phyloP scores from a whole-genome alignment of 495 filamentous ascomycete genomes.

The Aspergillus ostianus region DNA sequence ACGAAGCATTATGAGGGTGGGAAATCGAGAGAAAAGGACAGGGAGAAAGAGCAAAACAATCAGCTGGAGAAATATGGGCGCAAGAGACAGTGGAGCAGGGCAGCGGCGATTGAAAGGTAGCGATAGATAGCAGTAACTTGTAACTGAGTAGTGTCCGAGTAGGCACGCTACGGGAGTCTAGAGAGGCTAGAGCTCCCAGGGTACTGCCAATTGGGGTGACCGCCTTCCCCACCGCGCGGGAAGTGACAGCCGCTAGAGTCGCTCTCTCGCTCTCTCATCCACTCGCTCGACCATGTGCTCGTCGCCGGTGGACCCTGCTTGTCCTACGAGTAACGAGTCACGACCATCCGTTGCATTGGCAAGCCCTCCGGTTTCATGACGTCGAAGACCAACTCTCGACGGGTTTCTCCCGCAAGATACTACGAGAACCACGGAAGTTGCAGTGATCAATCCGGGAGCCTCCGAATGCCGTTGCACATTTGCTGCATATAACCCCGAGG shows the following conservation, averaged over 20 bases:
- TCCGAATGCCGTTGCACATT: neutral
- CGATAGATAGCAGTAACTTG: no score
- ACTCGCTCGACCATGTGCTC: conserved; percentile 10
- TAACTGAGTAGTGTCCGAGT: no score
- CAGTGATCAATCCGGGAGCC: neutral
- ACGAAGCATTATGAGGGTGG: neutral
- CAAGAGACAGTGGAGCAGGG: no score
- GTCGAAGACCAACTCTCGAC: neutral
- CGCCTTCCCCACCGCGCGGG: neutral
- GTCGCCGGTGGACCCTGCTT: neutral
- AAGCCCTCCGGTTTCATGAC: neutral
- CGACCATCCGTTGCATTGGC: neutral
- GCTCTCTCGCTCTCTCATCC: neutral
- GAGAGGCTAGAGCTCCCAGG: no score
- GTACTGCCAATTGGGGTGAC: no score
- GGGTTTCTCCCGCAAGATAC: no score
- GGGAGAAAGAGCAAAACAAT: neutral
- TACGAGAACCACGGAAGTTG: no score
- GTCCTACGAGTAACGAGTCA: no score
- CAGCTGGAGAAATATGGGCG: no score
- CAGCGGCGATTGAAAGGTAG: no score
- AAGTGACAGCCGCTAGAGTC: neutral
- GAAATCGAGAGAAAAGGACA: conserved; percentile 2
- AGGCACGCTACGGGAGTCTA: no score
- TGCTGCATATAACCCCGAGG: neutral